Conservation (phyloP, 2,329 filamentous ascomycete species). For the Tolypocladium ophioglossoides region DNA sequence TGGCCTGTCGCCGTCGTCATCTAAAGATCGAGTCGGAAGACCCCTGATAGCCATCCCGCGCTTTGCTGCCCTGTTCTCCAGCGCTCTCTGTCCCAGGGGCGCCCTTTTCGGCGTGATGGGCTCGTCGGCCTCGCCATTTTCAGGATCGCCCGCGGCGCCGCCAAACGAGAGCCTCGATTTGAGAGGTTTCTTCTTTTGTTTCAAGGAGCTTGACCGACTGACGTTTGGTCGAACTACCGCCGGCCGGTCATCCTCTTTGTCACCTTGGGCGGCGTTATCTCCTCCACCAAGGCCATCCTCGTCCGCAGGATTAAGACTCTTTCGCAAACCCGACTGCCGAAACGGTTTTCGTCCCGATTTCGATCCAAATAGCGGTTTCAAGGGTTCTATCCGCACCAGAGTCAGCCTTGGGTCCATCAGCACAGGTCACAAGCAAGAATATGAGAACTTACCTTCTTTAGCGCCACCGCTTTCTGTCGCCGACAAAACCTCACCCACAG, state of each 20-base stretch:
- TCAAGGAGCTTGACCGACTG: conserved; percentile 36
- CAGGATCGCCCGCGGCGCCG: conserved; percentile 39
- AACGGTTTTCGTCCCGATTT: conserved; percentile 41
- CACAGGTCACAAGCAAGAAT: conserved; percentile 12
- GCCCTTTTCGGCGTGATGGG: conserved; percentile 57
- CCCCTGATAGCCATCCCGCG: conserved; percentile 36
- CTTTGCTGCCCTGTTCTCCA: conserved; percentile 56
- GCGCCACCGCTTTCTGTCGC: conserved; percentile 13
- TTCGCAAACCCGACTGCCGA: conserved; percentile 48
- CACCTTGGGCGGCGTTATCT: conserved; percentile 17
- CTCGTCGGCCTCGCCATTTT: conserved; percentile 37
- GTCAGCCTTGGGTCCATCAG: conserved; percentile 27
- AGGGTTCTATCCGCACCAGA: conserved; percentile 15
- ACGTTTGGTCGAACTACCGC: conserved; percentile 38
- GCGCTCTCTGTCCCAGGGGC: conserved; percentile 49
- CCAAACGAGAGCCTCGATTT: conserved; percentile 66
- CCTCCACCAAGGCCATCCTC: conserved; percentile 15
- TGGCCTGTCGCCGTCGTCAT: conserved; percentile 57
- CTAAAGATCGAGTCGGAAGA: conserved; percentile 41
- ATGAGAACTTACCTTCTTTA: conserved; percentile 25
- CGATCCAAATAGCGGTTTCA: conserved; percentile 26
- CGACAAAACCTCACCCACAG: conserved; percentile 5
- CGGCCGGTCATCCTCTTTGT: conserved; percentile 34
- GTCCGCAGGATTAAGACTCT: conserved; percentile 39
- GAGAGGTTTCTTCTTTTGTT: conserved; percentile 53